Percentiles rank a stretch among this genome's conserved stretches.
phyloP scores from a whole-genome alignment of 768 basidiomycete species.

The Tephrocybe sp. region DNA sequence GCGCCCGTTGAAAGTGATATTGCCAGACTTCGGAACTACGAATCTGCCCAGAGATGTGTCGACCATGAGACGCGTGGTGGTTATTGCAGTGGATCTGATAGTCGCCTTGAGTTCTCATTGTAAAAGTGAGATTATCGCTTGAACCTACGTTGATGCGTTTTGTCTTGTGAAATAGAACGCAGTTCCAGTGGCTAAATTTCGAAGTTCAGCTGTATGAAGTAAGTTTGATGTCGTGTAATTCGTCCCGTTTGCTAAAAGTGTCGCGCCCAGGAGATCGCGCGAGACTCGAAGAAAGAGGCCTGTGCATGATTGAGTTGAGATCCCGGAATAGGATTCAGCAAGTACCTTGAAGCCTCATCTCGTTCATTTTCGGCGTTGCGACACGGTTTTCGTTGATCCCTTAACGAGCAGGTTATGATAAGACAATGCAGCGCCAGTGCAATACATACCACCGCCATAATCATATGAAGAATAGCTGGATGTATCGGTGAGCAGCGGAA shows the following conservation, averaged over 20 bases:
- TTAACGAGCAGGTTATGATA: slow-evolving; percentile 11
- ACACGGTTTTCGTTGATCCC: slow-evolving; percentile 53
- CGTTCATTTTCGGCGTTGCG: slow-evolving; percentile 48
- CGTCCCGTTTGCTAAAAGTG: slow-evolving; percentile 47
- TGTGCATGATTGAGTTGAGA: slow-evolving; percentile 13
- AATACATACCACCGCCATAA: slow-evolving; percentile 46
- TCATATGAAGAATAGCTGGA: slow-evolving; percentile 54
- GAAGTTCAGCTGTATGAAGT: slow-evolving; percentile 45
- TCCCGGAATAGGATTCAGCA: neutral
- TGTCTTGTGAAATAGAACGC: slow-evolving; percentile 53
- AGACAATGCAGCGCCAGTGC: neutral
- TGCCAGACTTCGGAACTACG: slow-evolving; percentile 36
- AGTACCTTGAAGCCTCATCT: slow-evolving; percentile 49
- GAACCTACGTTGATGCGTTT: slow-evolving; percentile 35
- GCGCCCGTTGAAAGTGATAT: slow-evolving; percentile 41
- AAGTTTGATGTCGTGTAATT: slow-evolving; percentile 43
- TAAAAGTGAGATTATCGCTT: neutral
- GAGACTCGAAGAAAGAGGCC: slow-evolving; percentile 54
- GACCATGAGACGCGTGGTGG: slow-evolving; percentile 40
- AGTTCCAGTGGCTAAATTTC: slow-evolving; percentile 41
- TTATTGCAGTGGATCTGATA: slow-evolving; percentile 40
- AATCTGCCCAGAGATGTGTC: slow-evolving; percentile 39
- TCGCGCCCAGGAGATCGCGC: slow-evolving; percentile 41
- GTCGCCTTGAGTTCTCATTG: neutral
- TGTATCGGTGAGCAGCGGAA: neutral